A percentile compares a stretch with the other conserved stretches of the same genome.
Conservation (phyloP, 164 flowering plant genomes). For the Aristolochia contorta region DNA sequence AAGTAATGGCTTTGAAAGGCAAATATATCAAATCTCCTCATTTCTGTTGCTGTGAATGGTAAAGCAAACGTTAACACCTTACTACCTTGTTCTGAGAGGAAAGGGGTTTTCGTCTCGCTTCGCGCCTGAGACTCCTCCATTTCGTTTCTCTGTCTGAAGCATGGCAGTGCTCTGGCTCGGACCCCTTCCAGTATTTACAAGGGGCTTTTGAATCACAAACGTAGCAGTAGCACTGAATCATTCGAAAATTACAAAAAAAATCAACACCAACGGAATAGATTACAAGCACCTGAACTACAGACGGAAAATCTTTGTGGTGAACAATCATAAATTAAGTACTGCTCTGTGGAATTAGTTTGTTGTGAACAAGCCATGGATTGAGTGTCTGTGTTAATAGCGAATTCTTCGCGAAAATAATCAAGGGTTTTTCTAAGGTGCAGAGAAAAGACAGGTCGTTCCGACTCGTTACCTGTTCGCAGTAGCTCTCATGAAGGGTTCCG, state of each 20-base stretch:
- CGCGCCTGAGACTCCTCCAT: slow-evolving; percentile 6
- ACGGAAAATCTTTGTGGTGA: no score
- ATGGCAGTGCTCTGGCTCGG: slow-evolving; percentile 2
- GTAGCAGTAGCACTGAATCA: slow-evolving; percentile 10
- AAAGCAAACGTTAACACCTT: no score
- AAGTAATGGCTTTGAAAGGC: no score
- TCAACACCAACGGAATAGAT: background rate
- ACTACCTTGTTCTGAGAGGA: no score
- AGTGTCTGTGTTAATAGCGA: no score
- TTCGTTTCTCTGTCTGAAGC: slow-evolving; percentile 1
- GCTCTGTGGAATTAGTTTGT: no score
- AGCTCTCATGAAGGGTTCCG: slow-evolving; percentile 7
- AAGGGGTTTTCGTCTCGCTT: no score
- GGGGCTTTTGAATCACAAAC: slow-evolving; percentile 9
- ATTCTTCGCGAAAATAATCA: background rate
- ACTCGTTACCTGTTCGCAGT: slow-evolving; percentile 2
- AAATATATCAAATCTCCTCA: no score
- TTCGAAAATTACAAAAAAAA: background rate
- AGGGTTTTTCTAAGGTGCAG: background rate
- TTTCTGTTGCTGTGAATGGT: no score
- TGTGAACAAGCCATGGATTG: no score
- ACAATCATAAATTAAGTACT: no score
- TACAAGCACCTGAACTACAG: background rate
- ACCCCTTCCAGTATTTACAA: slow-evolving; percentile 6
- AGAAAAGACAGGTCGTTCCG: background rate